Conservation (phyloP, 1,284 basidiomycete genomes). For the Pholiota adiposa region DNA sequence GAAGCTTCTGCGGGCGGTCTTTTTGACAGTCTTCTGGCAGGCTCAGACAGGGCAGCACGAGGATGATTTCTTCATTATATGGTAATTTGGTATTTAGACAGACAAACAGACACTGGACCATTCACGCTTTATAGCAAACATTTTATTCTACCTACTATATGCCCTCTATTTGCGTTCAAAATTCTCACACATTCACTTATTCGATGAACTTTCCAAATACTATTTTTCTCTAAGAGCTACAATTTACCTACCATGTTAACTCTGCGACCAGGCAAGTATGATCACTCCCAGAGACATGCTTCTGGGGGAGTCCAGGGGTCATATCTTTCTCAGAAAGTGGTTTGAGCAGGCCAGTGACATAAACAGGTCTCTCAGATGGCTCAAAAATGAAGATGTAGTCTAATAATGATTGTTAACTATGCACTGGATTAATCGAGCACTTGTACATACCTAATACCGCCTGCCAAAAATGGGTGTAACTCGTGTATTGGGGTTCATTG, state of each 20-base stretch:
- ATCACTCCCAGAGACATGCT: slow-evolving; percentile 84
- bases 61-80: slow-evolving; percentile 13
- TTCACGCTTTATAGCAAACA: slow-evolving; percentile 9
- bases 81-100: slow-evolving; percentile 9
- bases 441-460: slow-evolving; percentile 69
- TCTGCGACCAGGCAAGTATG: slow-evolving; percentile 80
- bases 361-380: slow-evolving; percentile 39
- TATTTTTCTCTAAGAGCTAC: slow-evolving; percentile 4
- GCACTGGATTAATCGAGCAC: neutral
- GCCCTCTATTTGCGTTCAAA: slow-evolving; percentile 14
- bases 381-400: slow-evolving; percentile 87
- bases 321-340: slow-evolving; percentile 71
- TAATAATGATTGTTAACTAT: slow-evolving; percentile 30
- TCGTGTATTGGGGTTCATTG: slow-evolving; percentile 81
- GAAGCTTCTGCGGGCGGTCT: slow-evolving; percentile 86
- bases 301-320: slow-evolving; percentile 78
- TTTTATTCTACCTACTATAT: slow-evolving; percentile 12
- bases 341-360: slow-evolving; percentile 64
- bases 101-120: slow-evolving; percentile 19
- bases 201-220: slow-evolving; percentile 10
- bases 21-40: slow-evolving; percentile 86
- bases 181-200: slow-evolving; percentile 17
- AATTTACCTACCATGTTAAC: slow-evolving; percentile 37
- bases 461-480: slow-evolving; percentile 83
- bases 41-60: slow-evolving; percentile 69